Evolutionary conservation across 164 flowering plant genomes (phyloP), one percentile per base, ranked within the genome.

Genomic region (Taxillus chinensis): DNA sequence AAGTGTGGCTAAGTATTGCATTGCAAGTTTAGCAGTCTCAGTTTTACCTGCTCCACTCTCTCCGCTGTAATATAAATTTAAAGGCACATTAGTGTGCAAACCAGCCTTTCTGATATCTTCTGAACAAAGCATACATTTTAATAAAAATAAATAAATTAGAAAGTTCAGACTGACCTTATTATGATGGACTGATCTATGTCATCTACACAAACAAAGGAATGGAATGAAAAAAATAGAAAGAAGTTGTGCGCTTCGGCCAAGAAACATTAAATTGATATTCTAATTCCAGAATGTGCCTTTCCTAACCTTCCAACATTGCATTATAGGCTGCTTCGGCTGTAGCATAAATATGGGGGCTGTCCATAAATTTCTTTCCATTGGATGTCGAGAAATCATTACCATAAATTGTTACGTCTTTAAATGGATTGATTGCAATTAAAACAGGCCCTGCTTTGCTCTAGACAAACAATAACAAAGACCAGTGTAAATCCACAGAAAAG

Each of bases 41-140:
- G 95, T 87, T 75, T 90, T 90, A 59, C 97, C 97, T 74, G 97
- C 83, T 68, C 97, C 97, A 73, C 90, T 90, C 78, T 87, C 95
- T 58, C 95, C 95, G 74, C 97, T 90, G 78, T 13, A 64, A 63
- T 16, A 61, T 38, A 49, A 60, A 50, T 53, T 7, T 57, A 8
- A 11, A 2, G 27, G 55, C 46, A 52, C 27, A 27, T 27, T 27
- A 27, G 27, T 27, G 27, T 27, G 27, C 27, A 27, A 27, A 27
- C 27, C 27, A 27, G 27, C 27, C 27, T 27, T 27, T 27, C 27
- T 27, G 27, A 27, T 27, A 27, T 27, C 27, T 27, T 27, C 27
- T 27, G 27, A 27, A 27, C 27, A 27, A 27, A 27, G 27, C 27
- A 27, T 27, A 27, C 27, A 27, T 0, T 27, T 27, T 27, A 27